Percentiles rank a stretch among this genome's conserved stretches.
Evolutionary conservation across 2,329 filamentous ascomycete genomes (phyloP).

Genomic region (Colletotrichum costaricense): DNA sequence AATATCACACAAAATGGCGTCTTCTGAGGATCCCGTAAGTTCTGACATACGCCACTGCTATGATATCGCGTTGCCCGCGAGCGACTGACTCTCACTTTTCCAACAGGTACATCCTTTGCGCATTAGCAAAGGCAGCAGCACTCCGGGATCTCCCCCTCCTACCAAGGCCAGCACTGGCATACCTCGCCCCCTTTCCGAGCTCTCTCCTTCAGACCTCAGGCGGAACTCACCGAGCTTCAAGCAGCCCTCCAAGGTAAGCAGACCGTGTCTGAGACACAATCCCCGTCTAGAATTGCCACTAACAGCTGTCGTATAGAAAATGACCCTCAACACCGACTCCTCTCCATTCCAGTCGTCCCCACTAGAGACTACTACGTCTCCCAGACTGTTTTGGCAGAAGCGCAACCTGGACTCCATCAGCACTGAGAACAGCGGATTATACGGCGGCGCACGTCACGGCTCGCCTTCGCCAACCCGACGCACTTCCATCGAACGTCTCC

Average conservation of each 20-base stretch:
- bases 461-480: conserved; percentile 81
- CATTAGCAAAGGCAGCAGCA: conserved; percentile 74
- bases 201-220: conserved; percentile 85
- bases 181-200: conserved; percentile 85
- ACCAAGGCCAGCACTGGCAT: conserved; percentile 73
- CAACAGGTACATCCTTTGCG: conserved; percentile 79
- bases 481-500: conserved; percentile 94
- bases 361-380: conserved; percentile 74
- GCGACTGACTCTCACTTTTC: conserved; percentile 2
- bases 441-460: conserved; percentile 63
- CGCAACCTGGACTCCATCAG: conserved; percentile 69
- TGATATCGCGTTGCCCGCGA: background rate
- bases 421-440: conserved; percentile 78
- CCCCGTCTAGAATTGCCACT: conserved; percentile 38
- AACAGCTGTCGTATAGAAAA: conserved; percentile 64
- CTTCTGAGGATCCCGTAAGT: conserved; percentile 36
- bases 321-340: conserved; percentile 76
- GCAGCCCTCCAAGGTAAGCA: conserved; percentile 78
- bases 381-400: conserved; percentile 92
- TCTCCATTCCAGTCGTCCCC: conserved; percentile 90
- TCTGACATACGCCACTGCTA: background rate
- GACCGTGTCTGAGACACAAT: conserved; percentile 37
- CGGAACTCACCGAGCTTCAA: conserved; percentile 95
- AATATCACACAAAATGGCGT: conserved; percentile 33
- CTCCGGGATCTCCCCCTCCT: conserved; percentile 66